These are phyloP conservation scores for Parachlorella kessleri DNA, from an alignment of 139 green algal species.

Conservation along the genomic window DNA sequence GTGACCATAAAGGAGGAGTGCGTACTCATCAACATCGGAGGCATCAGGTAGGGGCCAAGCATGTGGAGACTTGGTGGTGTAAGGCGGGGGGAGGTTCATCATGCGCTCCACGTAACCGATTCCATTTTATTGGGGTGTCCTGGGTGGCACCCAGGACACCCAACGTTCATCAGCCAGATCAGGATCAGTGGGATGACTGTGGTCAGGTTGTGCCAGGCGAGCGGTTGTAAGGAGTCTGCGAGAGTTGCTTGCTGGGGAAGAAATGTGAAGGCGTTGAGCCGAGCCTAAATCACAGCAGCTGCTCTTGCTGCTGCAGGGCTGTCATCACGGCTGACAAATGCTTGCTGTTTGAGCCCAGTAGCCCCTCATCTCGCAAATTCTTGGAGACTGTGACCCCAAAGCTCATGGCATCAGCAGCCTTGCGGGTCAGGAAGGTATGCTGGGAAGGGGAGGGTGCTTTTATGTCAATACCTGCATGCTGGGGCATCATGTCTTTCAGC, in stretches of 20 bases:
- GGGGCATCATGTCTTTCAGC: too few species aligned
- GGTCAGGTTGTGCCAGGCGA: too few species aligned
- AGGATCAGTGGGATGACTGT: too few species aligned
- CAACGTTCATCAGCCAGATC: too few species aligned
- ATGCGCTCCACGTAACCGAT: too few species aligned
- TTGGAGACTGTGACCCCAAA: constrained; percentile 76
- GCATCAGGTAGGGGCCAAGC: constrained; percentile 62
- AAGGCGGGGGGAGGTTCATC: too few species aligned
- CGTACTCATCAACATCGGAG: constrained; percentile 88
- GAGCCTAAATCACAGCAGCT: neutral
- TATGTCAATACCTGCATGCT: too few species aligned
- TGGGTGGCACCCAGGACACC: too few species aligned
- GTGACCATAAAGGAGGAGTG: constrained; percentile 89
- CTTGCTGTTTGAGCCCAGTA: constrained; percentile 86
- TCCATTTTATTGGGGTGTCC: too few species aligned
- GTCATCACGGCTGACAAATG: constrained; percentile 84
- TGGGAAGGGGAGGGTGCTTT: too few species aligned
- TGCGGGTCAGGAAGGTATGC: neutral
- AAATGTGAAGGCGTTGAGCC: neutral
- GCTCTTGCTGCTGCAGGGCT: constrained; percentile 1
- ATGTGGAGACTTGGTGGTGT: neutral
- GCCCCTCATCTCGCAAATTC: constrained; percentile 67
- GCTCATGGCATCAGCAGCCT: constrained; percentile 39
- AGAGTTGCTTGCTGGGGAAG: too few species aligned
- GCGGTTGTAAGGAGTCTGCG: too few species aligned